Conservation (phyloP, 1,284 basidiomycete species). For the Ustilago cynodontis region DNA sequence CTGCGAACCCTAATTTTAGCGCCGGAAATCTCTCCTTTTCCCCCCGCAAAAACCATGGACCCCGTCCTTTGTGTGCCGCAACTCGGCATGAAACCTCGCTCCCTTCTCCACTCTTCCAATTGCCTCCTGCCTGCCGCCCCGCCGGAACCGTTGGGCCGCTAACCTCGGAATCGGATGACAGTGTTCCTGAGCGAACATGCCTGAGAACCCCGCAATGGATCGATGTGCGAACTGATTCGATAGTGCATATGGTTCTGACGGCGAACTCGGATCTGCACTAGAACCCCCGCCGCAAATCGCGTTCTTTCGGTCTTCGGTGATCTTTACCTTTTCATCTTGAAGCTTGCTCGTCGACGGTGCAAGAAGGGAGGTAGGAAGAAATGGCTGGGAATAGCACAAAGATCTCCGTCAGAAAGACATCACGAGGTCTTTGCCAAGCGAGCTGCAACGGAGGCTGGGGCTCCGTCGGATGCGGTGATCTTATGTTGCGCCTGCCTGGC, state of each 20-base stretch:
- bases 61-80: background rate
- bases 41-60: constrained; percentile 6
- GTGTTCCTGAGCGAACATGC: background rate
- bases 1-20: constrained; percentile 18
- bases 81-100: constrained; percentile 5
- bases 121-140: background rate
- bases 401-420: constrained; percentile 5
- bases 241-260: background rate
- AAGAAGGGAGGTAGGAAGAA: background rate
- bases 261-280: background rate
- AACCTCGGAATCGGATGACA: background rate
- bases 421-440: constrained; percentile 4
- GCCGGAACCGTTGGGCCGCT: background rate
- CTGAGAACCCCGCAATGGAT: background rate
- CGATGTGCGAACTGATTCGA: background rate
- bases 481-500: too few species aligned
- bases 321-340: background rate
- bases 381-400: background rate
- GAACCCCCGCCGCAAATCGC: background rate
- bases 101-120: background rate
- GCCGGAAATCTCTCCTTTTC: constrained; percentile 31
- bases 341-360: background rate
- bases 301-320: background rate
- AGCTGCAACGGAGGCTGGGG: constrained; percentile 3
- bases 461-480: background rate